Evolutionary conservation across 306 rosid genomes (phyloP).

Genomic region (Vigna hirtella): DNA sequence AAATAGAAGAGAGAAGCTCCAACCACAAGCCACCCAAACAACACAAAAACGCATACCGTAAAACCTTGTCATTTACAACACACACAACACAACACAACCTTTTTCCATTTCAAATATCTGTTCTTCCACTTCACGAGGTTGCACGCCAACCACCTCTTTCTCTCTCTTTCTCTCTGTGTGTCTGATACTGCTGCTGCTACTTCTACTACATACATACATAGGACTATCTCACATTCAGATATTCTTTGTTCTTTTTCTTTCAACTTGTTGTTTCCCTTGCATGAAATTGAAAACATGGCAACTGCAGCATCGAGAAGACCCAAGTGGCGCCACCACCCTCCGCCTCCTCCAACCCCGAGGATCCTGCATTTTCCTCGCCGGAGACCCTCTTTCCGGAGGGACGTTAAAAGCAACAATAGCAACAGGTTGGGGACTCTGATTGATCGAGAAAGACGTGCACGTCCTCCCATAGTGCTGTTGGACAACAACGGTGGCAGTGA

Average conservation of each 20-base stretch:
- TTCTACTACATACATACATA: background rate
- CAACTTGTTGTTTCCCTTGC: background rate
- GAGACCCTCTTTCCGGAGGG: slow-evolving; percentile 48
- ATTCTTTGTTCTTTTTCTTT: background rate
- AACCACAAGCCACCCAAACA: slow-evolving; percentile 1
- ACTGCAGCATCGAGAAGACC: slow-evolving; percentile 58
- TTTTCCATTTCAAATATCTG: slow-evolving; percentile 93
- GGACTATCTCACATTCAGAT: background rate
- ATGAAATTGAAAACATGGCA: slow-evolving; percentile 48
- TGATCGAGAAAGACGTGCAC: slow-evolving; percentile 65
- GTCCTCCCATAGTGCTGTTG: slow-evolving; percentile 61
- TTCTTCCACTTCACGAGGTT: slow-evolving; percentile 82
- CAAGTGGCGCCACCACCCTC: slow-evolving; percentile 83
- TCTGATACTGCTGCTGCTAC: no score
- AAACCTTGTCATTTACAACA: slow-evolving; percentile 24
- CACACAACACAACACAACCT: slow-evolving; percentile 28
- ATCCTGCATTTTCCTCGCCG: slow-evolving; percentile 84
- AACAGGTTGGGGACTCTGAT: slow-evolving; percentile 67
- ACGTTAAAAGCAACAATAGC: slow-evolving; percentile 32
- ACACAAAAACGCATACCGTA: background rate
- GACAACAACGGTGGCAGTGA: slow-evolving; percentile 29
- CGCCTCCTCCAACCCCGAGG: slow-evolving; percentile 78
- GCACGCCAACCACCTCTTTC: slow-evolving; percentile 62
- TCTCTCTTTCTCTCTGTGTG: background rate
- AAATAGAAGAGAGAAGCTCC: slow-evolving; percentile 30